A percentile compares a stretch with the other conserved stretches of the same genome.
Conservation (phyloP, 495 filamentous ascomycete genomes). For the Massariosphaeria phaeospora region DNA sequence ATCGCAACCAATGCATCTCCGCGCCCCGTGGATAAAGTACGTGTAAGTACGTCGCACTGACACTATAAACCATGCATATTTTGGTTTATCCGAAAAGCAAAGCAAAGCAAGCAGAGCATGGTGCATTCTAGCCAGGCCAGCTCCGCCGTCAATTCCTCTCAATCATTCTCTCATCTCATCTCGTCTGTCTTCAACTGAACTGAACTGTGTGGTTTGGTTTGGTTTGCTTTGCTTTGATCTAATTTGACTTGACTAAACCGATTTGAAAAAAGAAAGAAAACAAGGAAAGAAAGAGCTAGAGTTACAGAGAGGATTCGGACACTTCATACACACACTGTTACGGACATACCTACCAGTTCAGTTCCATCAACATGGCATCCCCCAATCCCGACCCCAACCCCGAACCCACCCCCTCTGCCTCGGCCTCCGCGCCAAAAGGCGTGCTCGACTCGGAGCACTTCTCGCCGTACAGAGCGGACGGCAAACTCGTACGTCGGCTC, state of each 20-base stretch:
- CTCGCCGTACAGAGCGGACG: conserved; percentile 55
- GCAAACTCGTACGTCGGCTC: conserved; percentile 49
- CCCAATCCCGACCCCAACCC: too few relatives aligned
- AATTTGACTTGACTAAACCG: neutral
- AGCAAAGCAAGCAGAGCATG: too few relatives aligned
- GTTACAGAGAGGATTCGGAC: too few relatives aligned
- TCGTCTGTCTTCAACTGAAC: too few relatives aligned
- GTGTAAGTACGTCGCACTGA: neutral
- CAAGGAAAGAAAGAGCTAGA: neutral
- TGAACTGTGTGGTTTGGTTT: neutral
- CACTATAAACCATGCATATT: too few relatives aligned
- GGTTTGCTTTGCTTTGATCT: neutral
- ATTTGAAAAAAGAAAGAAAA: neutral
- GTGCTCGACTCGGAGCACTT: conserved; percentile 45
- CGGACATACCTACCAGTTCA: too few relatives aligned
- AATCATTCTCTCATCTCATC: neutral
- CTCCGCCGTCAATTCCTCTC: neutral
- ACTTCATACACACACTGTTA: too few relatives aligned
- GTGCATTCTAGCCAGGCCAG: too few relatives aligned
- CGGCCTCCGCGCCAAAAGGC: neutral
- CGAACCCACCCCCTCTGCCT: too few relatives aligned
- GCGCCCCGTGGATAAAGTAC: conserved; percentile 27
- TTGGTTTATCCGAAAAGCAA: too few relatives aligned
- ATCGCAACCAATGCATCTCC: conserved; percentile 25
- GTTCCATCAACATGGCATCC: too few relatives aligned